Evolutionary conservation across 352 stramenopile species (phyloP).

Genomic region (Phytophthora ohioensis): DNA sequence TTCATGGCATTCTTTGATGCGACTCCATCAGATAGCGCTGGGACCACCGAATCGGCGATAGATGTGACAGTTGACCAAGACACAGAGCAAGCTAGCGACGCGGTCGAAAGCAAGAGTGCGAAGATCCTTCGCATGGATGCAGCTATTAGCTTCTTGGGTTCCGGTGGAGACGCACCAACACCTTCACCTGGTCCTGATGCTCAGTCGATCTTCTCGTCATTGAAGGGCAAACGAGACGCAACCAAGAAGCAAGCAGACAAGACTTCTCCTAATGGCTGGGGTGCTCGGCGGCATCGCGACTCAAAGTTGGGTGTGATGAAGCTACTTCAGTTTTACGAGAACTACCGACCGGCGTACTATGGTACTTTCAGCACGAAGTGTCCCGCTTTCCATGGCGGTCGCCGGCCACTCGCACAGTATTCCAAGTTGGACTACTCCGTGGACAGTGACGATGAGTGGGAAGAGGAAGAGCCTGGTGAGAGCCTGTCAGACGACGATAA

Average conservation of each 20-base stretch:
- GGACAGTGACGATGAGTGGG: constrained; percentile 90
- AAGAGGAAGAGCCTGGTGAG: constrained; percentile 89
- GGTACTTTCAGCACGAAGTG: constrained; percentile 76
- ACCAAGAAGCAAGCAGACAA: constrained; percentile 34
- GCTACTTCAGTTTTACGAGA: constrained; percentile 89
- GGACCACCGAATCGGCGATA: constrained; percentile 23
- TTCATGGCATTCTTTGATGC: constrained; percentile 66
- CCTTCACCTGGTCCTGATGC: background rate
- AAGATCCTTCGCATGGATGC: constrained; percentile 69
- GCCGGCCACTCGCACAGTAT: constrained; percentile 71
- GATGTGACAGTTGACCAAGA: constrained; percentile 31
- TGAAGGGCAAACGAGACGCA: constrained; percentile 34
- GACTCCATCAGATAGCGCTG: constrained; percentile 7
- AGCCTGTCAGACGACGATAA: constrained; percentile 79
- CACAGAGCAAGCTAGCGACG: background rate
- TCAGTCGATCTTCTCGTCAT: constrained; percentile 37
- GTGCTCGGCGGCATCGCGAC: constrained; percentile 57
- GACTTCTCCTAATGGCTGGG: constrained; percentile 50
- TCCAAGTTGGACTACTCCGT: constrained; percentile 78
- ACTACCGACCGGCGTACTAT: constrained; percentile 81
- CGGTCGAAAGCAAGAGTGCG: constrained; percentile 27
- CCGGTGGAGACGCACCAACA: background rate
- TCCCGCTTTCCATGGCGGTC: constrained; percentile 64
- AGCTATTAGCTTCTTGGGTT: constrained; percentile 38
- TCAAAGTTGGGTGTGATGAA: constrained; percentile 81